These are phyloP conservation scores for Claviceps maximensis DNA, from an alignment of 2,329 filamentous ascomycete species.

Conservation along the genomic window DNA sequence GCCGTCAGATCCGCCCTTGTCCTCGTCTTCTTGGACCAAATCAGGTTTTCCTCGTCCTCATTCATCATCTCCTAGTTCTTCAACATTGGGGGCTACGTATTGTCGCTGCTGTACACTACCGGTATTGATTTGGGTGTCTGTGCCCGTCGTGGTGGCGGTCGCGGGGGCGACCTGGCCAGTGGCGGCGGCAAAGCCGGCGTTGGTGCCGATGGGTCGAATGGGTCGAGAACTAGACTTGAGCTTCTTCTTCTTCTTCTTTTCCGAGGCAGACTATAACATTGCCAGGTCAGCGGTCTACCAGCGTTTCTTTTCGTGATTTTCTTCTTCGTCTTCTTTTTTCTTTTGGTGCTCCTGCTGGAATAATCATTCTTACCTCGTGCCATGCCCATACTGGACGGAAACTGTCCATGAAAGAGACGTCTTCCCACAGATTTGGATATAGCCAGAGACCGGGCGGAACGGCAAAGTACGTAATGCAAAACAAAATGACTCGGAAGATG, in stretches of 20 bases:
- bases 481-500: constrained; percentile 89
- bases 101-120: constrained; percentile 25
- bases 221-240: constrained; percentile 25
- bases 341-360: no score
- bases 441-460: constrained; percentile 87
- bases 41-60: constrained; percentile 11
- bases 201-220: constrained; percentile 18
- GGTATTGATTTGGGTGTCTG: constrained; percentile 39
- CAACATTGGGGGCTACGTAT: constrained; percentile 39
- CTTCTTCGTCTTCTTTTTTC: no score
- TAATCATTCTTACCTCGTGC: constrained; percentile 61
- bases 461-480: constrained; percentile 80
- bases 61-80: constrained; percentile 40
- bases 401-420: constrained; percentile 95
- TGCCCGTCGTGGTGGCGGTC: constrained; percentile 42
- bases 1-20: not conserved
- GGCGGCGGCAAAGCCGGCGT: constrained; percentile 34
- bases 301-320: not conserved
- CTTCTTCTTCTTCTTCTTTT: constrained; percentile 44
- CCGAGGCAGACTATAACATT: constrained; percentile 9
- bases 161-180: constrained; percentile 40
- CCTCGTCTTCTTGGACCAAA: not conserved
- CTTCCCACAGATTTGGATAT: constrained; percentile 95
- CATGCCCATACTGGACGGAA: constrained; percentile 95
- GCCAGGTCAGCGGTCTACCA: no score